phyloP scores from a whole-genome alignment of 352 stramenopile species.

The Phytophthora constricta region DNA sequence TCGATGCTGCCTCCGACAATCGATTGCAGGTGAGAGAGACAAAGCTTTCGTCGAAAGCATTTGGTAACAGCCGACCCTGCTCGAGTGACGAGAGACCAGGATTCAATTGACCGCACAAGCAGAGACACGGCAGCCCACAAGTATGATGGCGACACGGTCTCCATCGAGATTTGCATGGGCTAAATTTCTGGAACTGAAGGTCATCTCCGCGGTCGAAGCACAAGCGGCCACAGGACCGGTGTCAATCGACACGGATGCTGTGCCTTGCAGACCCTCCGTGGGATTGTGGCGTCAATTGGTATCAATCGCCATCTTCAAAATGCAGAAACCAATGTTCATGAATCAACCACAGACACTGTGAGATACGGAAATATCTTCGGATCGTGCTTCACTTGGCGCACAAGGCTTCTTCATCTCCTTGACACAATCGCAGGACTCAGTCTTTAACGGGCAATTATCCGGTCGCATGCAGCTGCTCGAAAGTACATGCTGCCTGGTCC shows the following conservation, averaged over 20 bases:
- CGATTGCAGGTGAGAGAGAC: constrained; percentile 18
- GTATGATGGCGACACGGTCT: constrained; percentile 6
- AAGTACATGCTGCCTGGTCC: constrained; percentile 24
- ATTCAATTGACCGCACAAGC: constrained; percentile 17
- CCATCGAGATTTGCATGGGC: constrained; percentile 23
- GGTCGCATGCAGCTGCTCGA: constrained; percentile 6
- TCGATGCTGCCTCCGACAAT: constrained; percentile 15
- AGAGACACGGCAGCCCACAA: constrained; percentile 16
- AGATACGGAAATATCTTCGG: constrained; percentile 20
- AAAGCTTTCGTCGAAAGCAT: constrained; percentile 14
- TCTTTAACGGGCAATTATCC: constrained; percentile 2
- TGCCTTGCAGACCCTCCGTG: too few relatives aligned
- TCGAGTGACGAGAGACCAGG: neutral
- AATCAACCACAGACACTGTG: neutral
- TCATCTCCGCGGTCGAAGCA: too few relatives aligned
- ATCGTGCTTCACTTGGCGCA: neutral
- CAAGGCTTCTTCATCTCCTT: neutral
- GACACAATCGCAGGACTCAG: too few relatives aligned
- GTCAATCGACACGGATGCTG: too few relatives aligned
- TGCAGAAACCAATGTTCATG: too few relatives aligned
- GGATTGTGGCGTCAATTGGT: too few relatives aligned
- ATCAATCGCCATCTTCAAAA: too few relatives aligned
- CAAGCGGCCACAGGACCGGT: too few relatives aligned
- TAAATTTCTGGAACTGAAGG: too few relatives aligned
- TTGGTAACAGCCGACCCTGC: constrained; percentile 4